Conservation (phyloP, 352 stramenopile species). For the Blastocystis hominis region DNA sequence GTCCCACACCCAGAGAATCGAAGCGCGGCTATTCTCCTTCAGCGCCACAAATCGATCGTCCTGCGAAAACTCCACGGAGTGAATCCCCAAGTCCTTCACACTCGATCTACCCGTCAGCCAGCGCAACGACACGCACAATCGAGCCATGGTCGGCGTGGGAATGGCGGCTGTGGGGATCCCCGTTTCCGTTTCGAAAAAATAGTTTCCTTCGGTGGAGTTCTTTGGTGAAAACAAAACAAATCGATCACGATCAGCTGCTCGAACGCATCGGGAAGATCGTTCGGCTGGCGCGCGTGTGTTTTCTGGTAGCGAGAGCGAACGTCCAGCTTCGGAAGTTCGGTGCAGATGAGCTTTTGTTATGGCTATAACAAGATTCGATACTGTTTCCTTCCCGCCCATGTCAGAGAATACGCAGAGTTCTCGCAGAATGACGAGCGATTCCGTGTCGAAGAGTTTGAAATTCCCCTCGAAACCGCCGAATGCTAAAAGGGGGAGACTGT, state of each 20-base stretch:
- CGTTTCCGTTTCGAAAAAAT: background rate
- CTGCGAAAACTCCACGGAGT: background rate
- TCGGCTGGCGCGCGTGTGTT: background rate
- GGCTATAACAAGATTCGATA: background rate
- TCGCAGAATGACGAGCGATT: background rate
- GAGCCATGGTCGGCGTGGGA: background rate
- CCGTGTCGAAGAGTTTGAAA: background rate
- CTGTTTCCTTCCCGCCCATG: background rate
- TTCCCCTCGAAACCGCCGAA: background rate
- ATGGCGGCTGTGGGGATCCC: background rate
- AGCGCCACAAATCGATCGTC: background rate
- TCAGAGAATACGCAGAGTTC: background rate
- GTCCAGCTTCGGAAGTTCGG: background rate
- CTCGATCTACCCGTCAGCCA: background rate
- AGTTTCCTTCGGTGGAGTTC: background rate
- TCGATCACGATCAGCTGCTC: background rate
- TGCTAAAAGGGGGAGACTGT: background rate
- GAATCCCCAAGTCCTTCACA: conserved; percentile 11
- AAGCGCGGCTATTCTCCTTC: conserved; percentile 24
- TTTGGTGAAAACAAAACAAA: background rate
- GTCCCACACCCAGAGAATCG: conserved; percentile 42
- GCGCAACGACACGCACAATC: background rate
- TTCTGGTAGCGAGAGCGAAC: background rate
- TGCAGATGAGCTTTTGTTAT: background rate
- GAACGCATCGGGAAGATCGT: background rate